Conservation (phyloP, 2,329 filamentous ascomycete species). For the Alternaria arborescens region DNA sequence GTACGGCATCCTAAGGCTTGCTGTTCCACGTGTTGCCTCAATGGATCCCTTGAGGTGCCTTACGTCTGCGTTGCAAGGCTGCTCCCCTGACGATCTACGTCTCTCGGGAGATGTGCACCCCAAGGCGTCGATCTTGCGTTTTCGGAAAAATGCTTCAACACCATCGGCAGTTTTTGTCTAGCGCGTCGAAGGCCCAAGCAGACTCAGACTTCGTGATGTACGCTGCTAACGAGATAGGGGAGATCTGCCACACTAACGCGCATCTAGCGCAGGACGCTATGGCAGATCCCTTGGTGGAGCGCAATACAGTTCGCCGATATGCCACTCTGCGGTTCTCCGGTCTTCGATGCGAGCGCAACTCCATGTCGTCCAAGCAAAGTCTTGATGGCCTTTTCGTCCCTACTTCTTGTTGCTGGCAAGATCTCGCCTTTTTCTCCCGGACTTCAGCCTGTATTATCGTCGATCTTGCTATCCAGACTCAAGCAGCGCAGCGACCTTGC, state of each 20-base stretch:
- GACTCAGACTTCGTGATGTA: not conserved
- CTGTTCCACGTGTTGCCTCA: not conserved
- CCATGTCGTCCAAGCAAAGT: not conserved
- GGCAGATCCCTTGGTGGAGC: not conserved
- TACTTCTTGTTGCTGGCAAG: not conserved
- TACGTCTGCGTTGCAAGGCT: not conserved
- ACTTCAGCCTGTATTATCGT: not conserved
- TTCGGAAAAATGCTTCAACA: not conserved
- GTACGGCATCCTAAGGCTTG: not conserved
- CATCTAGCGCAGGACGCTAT: not conserved
- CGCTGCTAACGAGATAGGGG: not conserved
- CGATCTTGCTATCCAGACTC: not conserved
- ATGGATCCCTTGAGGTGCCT: not conserved
- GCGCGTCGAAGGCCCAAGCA: not conserved
- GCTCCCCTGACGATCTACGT: slow-evolving; percentile 17
- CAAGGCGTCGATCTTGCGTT: slow-evolving; percentile 13
- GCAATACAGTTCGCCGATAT: not conserved
- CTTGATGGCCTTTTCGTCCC: not conserved
- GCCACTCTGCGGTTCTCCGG: not conserved
- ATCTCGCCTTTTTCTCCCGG: not conserved
- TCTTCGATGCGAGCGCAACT: not conserved
- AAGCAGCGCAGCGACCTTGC: not conserved
- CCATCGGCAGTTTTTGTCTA: slow-evolving; percentile 1
- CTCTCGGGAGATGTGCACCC: not conserved
- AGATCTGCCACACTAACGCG: not conserved